phyloP scores from a whole-genome alignment of 2,329 filamentous ascomycete genomes.

The Microsporum canis region DNA sequence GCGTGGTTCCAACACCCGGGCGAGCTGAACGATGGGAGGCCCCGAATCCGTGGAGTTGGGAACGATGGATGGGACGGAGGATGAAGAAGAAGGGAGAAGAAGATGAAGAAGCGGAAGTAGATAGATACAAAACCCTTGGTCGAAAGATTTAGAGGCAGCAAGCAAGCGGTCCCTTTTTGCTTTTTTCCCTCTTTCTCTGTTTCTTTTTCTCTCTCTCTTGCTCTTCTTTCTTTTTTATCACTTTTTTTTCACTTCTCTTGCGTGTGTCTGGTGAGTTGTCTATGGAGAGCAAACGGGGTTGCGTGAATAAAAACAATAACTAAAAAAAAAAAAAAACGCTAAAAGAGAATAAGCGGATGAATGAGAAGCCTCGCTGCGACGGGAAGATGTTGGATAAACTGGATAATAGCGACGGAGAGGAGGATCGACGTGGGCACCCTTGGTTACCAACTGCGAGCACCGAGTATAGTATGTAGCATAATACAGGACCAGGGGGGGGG shows the following conservation, averaged over 20 bases:
- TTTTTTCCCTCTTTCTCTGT: not conserved
- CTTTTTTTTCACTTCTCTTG: not conserved
- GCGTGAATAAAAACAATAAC: not conserved
- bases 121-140: too few species aligned
- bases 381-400: not conserved
- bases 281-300: conserved; percentile 5
- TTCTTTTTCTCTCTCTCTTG: not conserved
- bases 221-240: not conserved
- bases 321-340: too few species aligned
- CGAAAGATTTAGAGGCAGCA: too few species aligned
- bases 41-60: conserved; percentile 14
- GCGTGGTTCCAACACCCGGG: conserved; percentile 8
- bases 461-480: too few species aligned
- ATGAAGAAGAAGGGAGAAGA: not conserved
- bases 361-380: not conserved
- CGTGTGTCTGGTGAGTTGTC: not conserved
- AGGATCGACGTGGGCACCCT: conserved; percentile 1
- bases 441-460: not conserved
- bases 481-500: not conserved
- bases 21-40: conserved; percentile 7
- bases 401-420: not conserved
- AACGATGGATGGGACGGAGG: conserved; percentile 1
- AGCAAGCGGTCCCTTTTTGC: not conserved
- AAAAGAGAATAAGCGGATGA: not conserved
- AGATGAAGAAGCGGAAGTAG: not conserved